Evolutionary conservation across 2,329 filamentous ascomycete genomes (phyloP).

Genomic region (Geoglossum cookeanum): DNA sequence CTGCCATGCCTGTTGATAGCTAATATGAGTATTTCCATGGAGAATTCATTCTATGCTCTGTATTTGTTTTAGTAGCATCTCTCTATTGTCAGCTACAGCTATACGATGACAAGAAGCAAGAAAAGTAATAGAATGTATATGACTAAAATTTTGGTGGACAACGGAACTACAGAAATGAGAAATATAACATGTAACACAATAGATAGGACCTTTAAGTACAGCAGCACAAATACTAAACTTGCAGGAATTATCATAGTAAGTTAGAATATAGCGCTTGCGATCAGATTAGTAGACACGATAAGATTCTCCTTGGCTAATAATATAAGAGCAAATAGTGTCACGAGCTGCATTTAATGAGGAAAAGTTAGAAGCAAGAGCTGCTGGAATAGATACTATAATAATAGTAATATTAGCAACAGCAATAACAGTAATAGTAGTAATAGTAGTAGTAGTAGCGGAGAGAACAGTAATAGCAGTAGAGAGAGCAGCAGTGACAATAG

Average conservation of each 20-base stretch:
- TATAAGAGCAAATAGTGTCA: background rate
- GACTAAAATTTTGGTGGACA: background rate
- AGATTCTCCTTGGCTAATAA: background rate
- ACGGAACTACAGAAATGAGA: background rate
- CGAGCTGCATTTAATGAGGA: background rate
- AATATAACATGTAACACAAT: background rate
- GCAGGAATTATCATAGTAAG: background rate
- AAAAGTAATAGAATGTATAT: background rate
- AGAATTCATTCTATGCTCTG: background rate
- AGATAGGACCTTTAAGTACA: background rate
- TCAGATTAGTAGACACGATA: background rate
- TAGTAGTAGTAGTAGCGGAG: too few relatives aligned
- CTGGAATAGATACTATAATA: too few relatives aligned
- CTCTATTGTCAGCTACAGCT: background rate
- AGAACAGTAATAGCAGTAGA: too few relatives aligned
- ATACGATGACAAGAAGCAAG: background rate
- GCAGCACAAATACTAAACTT: background rate
- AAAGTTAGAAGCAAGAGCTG: background rate
- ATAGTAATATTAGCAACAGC: too few relatives aligned
- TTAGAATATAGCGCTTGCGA: background rate
- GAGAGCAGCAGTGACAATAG: too few relatives aligned
- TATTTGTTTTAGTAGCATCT: background rate
- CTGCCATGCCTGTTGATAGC: background rate
- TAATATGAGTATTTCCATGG: background rate
- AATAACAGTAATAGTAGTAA: constrained; percentile 9